These are phyloP conservation scores for Gloeopeniophorella convolvens DNA, from an alignment of 768 basidiomycete genomes.

Conservation along the genomic window DNA sequence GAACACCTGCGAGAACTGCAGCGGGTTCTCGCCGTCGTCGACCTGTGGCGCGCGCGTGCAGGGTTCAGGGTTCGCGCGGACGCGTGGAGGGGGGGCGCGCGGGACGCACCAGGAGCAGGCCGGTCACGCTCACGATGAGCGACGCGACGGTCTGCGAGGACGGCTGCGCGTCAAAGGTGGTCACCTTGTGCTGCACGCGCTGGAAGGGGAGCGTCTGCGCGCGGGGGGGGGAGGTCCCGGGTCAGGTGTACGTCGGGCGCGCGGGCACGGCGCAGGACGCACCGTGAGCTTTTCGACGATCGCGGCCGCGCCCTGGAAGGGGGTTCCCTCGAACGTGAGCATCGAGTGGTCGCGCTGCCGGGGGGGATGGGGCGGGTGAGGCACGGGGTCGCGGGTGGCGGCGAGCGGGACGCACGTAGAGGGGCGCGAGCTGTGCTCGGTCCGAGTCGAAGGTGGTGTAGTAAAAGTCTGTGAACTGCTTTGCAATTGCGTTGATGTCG, in stretches of 20 bases:
- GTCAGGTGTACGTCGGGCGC: not conserved
- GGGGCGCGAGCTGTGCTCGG: slow-evolving; percentile 45
- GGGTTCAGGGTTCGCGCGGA: not conserved
- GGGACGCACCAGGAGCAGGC: slow-evolving; percentile 58
- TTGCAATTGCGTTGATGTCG: slow-evolving; percentile 68
- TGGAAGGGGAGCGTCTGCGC: slow-evolving; percentile 65
- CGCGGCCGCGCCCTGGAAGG: slow-evolving; percentile 42
- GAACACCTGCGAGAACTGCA: slow-evolving; percentile 91
- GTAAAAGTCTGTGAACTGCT: slow-evolving; percentile 79
- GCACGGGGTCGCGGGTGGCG: slow-evolving; percentile 22
- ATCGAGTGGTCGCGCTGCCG: slow-evolving; percentile 72
- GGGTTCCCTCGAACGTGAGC: slow-evolving; percentile 72
- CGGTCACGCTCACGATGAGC: slow-evolving; percentile 84
- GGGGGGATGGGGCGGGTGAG: slow-evolving; percentile 7
- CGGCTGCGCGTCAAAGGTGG: slow-evolving; percentile 86
- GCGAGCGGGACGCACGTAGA: slow-evolving; percentile 64
- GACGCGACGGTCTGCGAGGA: slow-evolving; percentile 52
- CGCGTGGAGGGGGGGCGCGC: not conserved
- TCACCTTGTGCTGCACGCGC: slow-evolving; percentile 73
- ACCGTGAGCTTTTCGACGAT: slow-evolving; percentile 78
- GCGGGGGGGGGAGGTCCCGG: not conserved
- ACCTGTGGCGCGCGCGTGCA: slow-evolving; percentile 41
- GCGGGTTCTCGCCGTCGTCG: slow-evolving; percentile 71
- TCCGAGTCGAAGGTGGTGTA: slow-evolving; percentile 69
- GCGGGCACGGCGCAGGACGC: slow-evolving; percentile 17